A percentile compares a stretch with the other conserved stretches of the same genome.
Evolutionary conservation across 1,284 basidiomycete species (phyloP).

Genomic region (Malassezia yamatoensis): DNA sequence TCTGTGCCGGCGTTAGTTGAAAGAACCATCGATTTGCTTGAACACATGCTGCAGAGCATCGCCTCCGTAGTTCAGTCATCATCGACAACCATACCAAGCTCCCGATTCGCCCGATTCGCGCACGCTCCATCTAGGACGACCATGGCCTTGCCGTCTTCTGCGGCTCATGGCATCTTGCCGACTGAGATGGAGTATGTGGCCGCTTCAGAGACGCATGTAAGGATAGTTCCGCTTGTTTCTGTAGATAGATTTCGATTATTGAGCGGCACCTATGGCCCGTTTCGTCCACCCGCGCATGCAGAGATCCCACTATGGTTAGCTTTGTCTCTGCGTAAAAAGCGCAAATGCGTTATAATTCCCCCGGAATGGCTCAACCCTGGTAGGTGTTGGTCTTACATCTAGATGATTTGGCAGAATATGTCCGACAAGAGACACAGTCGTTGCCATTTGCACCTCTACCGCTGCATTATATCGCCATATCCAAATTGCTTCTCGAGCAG

Average conservation of each 20-base stretch:
- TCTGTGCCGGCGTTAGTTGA: background rate
- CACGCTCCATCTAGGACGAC: background rate
- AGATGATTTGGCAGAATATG: conserved; percentile 6
- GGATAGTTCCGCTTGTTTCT: conserved; percentile 35
- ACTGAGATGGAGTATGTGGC: conserved; percentile 20
- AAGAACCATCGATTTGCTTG: too few relatives aligned
- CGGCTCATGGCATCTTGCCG: conserved; percentile 13
- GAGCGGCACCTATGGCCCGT: conserved; percentile 63
- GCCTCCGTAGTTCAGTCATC: too few relatives aligned
- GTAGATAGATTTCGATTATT: conserved; percentile 40
- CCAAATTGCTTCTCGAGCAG: conserved; percentile 81
- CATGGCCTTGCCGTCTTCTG: conserved; percentile 12
- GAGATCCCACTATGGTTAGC: conserved; percentile 90
- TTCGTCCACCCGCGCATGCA: conserved; percentile 71
- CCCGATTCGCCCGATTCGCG: too few relatives aligned
- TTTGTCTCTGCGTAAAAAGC: conserved; percentile 78
- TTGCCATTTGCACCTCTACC: conserved; percentile 47
- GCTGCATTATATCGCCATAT: conserved; percentile 72
- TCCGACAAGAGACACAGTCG: conserved; percentile 9
- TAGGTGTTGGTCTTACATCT: conserved; percentile 40
- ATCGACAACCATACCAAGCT: too few relatives aligned
- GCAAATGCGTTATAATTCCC: conserved; percentile 80
- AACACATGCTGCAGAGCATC: too few relatives aligned
- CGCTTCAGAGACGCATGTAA: conserved; percentile 21
- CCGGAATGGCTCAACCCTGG: conserved; percentile 81